phyloP scores from a whole-genome alignment of 495 filamentous ascomycete species.

The Astrothelium subdiscretum region DNA sequence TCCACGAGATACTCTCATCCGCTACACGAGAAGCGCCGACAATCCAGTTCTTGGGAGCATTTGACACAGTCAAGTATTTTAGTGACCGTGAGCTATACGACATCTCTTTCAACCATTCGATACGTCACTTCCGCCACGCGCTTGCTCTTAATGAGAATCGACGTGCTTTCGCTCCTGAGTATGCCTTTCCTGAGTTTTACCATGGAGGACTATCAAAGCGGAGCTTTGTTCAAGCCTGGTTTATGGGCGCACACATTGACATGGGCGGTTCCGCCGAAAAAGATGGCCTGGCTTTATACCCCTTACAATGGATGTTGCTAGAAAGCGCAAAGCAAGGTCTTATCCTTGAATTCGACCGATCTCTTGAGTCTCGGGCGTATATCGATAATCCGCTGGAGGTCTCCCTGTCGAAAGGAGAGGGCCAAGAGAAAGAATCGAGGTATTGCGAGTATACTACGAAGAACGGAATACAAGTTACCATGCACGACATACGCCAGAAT shows the following conservation, averaged over 20 bases:
- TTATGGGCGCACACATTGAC: slow-evolving; percentile 12
- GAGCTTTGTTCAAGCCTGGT: slow-evolving; percentile 11
- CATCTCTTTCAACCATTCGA: slow-evolving; percentile 12
- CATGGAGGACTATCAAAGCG: slow-evolving; percentile 1
- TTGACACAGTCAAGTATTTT: slow-evolving; percentile 12
- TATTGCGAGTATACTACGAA: slow-evolving; percentile 6
- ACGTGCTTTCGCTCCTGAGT: slow-evolving; percentile 6
- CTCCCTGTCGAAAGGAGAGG: slow-evolving; percentile 7
- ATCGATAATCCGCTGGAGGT: slow-evolving; percentile 13
- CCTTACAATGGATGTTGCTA: slow-evolving; percentile 29
- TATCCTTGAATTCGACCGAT: slow-evolving; percentile 3
- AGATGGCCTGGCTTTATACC: slow-evolving; percentile 28
- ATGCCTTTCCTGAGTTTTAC: slow-evolving; percentile 7
- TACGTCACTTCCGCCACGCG: slow-evolving; percentile 13
- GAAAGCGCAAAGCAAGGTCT: slow-evolving; percentile 21
- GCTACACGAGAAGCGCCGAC: slow-evolving; percentile 2
- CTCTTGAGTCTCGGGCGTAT: slow-evolving; percentile 1
- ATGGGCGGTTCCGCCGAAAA: slow-evolving; percentile 15
- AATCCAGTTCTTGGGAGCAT: slow-evolving; percentile 13
- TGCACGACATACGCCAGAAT: slow-evolving; percentile 21
- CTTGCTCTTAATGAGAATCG: slow-evolving; percentile 12
- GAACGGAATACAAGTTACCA: slow-evolving; percentile 17
- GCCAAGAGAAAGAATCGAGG: neutral
- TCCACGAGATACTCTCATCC: neutral
- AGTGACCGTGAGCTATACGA: slow-evolving; percentile 6